A percentile compares a stretch with the other conserved stretches of the same genome.
Evolutionary conservation across 345 rosid species (phyloP).

Genomic region (Boechera stricta): DNA sequence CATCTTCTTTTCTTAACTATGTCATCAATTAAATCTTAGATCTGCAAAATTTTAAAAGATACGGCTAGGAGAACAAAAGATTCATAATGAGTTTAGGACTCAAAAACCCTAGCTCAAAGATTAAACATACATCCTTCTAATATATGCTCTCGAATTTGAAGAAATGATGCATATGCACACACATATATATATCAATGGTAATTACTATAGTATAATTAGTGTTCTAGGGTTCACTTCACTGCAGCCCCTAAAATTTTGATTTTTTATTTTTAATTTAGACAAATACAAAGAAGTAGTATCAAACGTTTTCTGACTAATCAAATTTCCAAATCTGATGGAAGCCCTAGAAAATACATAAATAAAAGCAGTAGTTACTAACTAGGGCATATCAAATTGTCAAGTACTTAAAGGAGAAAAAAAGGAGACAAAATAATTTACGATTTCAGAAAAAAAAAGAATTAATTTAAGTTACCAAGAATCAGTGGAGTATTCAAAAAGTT

Average conservation of each 20-base stretch:
- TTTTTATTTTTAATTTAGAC: too few species aligned
- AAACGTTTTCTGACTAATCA: background rate
- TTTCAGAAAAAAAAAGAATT: background rate
- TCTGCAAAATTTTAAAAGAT: background rate
- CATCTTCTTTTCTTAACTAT: background rate
- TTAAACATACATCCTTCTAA: background rate
- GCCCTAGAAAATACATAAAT: constrained; percentile 25
- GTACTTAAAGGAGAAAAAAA: background rate
- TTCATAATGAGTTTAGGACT: background rate
- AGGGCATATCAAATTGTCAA: constrained; percentile 40
- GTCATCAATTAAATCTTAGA: background rate
- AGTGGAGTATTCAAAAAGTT: constrained; percentile 74
- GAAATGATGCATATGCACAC: background rate
- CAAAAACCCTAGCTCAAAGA: background rate
- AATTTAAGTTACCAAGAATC: constrained; percentile 56
- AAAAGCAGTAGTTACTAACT: constrained; percentile 34
- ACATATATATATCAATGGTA: background rate
- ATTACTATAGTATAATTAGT: background rate
- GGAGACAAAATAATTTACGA: background rate
- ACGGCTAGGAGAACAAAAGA: background rate
- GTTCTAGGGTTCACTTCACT: constrained; percentile 25
- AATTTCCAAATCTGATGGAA: constrained; percentile 10
- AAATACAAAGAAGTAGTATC: background rate
- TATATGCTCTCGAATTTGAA: background rate
- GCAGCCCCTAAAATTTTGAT: background rate